Base-by-base conservation (phyloP, 2,329 filamentous ascomycete genomes). In the Pseudogymnoascus sp. region DNA sequence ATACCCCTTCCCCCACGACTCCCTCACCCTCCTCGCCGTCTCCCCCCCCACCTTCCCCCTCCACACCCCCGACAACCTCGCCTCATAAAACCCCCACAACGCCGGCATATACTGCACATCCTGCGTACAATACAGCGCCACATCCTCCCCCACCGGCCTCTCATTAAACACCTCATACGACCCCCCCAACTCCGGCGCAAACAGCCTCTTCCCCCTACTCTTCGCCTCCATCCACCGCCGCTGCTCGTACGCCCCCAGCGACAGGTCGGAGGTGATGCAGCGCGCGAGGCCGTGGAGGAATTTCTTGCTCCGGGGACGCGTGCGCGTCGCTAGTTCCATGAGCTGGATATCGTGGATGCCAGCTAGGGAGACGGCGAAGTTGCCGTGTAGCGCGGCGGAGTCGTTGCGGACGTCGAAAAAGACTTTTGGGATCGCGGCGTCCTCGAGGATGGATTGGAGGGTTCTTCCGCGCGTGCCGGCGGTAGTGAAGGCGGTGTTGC, bases 321-420 rank as follows among this genome's bases (percentile, higher is more conserved):
- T 42, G 5, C 77, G 71, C 0, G 70, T 69, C 0, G 78, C 81
- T 3, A 80, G 68, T 68, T 86, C 82, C 77, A 86, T 81, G 1
- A 86, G 74, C 68, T 87, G 83, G 0, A 86, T 62, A 67, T 86
- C 82, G 2, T 78, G 65, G 11, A 85, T 68, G 0, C 80, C 78
- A 0, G 67, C 64, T 0, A 86, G 67, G 0, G 64, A 23, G 66
- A 86, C 74, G 0, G 68, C 47, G 66, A 73, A 84, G 34, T 77
- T 78, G 59, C 47, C 69, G 68, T 75, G 83, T 0, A 87, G 71
- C 0, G 83, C 82, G 67, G 85, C 80, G 0, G 84, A 82, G 67
- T 85, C 81, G 66, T 81, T 82, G 2, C 83, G 80, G 16, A 86
- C 75, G 66, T 87, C 83, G 68, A 85, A 86, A 65, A 86, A 78